Evolutionary conservation across 2,329 filamentous ascomycete genomes (phyloP), one percentile per base, ranked within the genome.

Genomic region (Exophiala sp.): DNA sequence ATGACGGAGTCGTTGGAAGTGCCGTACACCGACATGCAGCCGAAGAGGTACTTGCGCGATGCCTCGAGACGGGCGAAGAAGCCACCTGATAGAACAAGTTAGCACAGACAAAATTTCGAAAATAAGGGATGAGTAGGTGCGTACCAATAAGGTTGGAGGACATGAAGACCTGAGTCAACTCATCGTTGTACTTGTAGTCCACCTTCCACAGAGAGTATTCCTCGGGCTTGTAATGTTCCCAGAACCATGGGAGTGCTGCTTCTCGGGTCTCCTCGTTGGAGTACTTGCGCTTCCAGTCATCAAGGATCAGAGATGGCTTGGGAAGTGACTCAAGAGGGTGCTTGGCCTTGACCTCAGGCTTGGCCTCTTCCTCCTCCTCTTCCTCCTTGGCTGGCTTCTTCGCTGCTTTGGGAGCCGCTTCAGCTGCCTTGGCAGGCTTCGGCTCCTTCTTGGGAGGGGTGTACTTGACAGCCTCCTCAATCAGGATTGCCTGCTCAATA

Each of bases 271-370:
- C 88, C 70, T 85, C 81, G 83, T 98, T 98, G 66, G 93, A 98
- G 83, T 95, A 98, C 73, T 88, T 84, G 68, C 93, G 89, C 86
- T 98, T 98, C 87, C 85, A 95, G 76, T 98, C 93, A 68, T 98
- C 93, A 50, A 98, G 80, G 63, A 85, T 78, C 67, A 95, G 80
- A 51, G 84, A 82, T 56, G 93, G 76, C 69, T 83, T 85, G 66
- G 83, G 82, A 48, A 97, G 86, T 61, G 81, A 71, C 72, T 95
- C 91, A 60, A 95, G 80, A 63, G 93, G 90, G 79, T 98, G 93
- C 86, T 97, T 98, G 69, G 90, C 74, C 84, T 96, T 97, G 57
- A 82, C 80, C 52, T 77, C 72, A 44, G 68, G 67, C 30, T 53
- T 75, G 59, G 80, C 77, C 57, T 82, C 79, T 52, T 82, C 79